Conservation (phyloP, 2,329 filamentous ascomycete species). For the Periconia sp. region DNA sequence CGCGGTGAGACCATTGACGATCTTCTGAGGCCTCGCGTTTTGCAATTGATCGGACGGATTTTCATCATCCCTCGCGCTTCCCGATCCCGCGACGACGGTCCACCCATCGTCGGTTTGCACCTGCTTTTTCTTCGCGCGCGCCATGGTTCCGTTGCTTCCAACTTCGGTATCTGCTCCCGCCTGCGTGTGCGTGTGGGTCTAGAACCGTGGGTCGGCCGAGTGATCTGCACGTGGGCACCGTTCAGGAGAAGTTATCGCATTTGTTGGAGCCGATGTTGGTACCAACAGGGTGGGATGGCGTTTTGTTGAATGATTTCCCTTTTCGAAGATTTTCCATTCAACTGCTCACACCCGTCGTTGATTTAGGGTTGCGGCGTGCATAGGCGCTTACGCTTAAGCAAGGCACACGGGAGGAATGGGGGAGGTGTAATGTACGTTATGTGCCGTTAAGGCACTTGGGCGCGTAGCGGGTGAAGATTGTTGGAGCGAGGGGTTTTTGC, state of each 20-base stretch:
- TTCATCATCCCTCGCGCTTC: conserved; percentile 1
- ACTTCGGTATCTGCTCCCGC: neutral
- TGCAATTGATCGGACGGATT: conserved; percentile 3
- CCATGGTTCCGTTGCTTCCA: neutral
- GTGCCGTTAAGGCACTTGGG: neutral
- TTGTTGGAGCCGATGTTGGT: neutral
- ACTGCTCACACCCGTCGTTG: conserved; percentile 9
- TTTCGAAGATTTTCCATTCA: neutral
- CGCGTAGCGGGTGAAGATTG: conserved; percentile 1
- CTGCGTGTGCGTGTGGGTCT: too few species aligned
- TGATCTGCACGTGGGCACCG: neutral
- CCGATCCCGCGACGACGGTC: conserved; percentile 30
- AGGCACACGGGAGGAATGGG: neutral
- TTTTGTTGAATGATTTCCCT: neutral
- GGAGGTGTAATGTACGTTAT: neutral
- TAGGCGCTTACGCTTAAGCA: conserved; percentile 17
- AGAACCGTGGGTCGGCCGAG: neutral
- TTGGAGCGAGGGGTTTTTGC: neutral
- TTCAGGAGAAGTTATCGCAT: neutral
- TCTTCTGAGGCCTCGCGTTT: conserved; percentile 15
- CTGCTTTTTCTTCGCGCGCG: conserved; percentile 33
- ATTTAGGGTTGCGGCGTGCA: conserved; percentile 26
- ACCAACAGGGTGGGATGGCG: neutral
- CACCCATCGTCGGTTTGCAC: conserved; percentile 37
- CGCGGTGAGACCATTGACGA: conserved; percentile 26